Evolutionary conservation across 2,329 filamentous ascomycete species (phyloP), one percentile per base, ranked within the genome.

Genomic region (Aspergillus fumigatiaffinis): DNA sequence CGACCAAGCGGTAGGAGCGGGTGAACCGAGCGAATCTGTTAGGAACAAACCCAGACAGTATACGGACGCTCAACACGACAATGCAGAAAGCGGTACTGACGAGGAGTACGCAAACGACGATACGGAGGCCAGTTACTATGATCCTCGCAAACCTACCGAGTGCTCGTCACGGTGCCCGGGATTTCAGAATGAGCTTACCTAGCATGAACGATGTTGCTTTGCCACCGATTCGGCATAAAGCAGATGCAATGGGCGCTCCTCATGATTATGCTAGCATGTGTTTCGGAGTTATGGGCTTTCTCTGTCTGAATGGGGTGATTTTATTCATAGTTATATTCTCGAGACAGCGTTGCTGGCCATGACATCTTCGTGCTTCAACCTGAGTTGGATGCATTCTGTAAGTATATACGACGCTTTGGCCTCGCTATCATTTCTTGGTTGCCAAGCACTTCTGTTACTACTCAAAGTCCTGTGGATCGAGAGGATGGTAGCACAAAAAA

Each of bases 51-150:
- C 56, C 14, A 32, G 28, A 9, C 61, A 48, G 38, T 53, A 9
- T 38, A 42, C 57, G 25, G 51, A 17, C 20, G 17, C 29, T 7
- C 53, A 49, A 25, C 32, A 53, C n/a, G 61, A 63, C 61, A 85
- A 88, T 63, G 86, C 81, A 1, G 88, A 89, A 52, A 87, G 89
- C 60, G 88, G 90, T 64, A 87, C 83, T 2, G 90, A 91, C 68
- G 84, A 89, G 61, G 78, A 87, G 52, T 89, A 90, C 69, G 79
- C 58, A 17, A 60, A 58, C 42, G 64, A 67, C 65, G 56, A 32
- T 29, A 53, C 72, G 12, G 75, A 68, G 0, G 76, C 73, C 55
- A 78, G 76, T 6, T 79, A 80, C 62, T 84, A 84, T 67, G 77
- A 84, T 66, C 81, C 82, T 35, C 73, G 73, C 14, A 76, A 71